phyloP scores from a whole-genome alignment of 306 rosid species.

The Glycyrrhiza uralensis region DNA sequence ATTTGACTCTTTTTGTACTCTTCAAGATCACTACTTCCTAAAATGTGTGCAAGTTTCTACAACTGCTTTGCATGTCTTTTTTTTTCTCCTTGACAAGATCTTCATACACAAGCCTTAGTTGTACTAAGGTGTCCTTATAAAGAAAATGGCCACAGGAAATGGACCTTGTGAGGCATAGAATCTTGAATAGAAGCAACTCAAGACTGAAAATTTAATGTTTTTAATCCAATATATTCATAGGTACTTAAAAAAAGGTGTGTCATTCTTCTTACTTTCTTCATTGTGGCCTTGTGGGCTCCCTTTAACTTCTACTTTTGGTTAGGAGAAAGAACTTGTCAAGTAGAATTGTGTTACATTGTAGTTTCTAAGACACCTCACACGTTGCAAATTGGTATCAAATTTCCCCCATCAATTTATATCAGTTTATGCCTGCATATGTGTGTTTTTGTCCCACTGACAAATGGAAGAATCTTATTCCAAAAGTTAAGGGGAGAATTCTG shows the following conservation, averaged over 20 bases:
- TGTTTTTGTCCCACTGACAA: constrained; percentile 32
- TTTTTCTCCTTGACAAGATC: constrained; percentile 20
- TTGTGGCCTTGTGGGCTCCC: no score
- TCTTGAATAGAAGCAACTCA: constrained; percentile 34
- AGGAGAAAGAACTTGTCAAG: constrained; percentile 26
- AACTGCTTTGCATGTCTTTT: constrained; percentile 3
- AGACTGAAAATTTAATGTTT: constrained; percentile 10
- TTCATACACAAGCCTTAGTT: constrained; percentile 41
- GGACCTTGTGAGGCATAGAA: constrained; percentile 37
- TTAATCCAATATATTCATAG: constrained; percentile 40
- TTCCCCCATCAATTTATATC: constrained; percentile 29
- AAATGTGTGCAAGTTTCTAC: constrained; percentile 11
- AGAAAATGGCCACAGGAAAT: constrained; percentile 29
- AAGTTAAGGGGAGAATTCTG: constrained; percentile 29
- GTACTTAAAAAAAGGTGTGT: constrained; percentile 34
- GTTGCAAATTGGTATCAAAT: constrained; percentile 28
- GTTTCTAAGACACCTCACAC: constrained; percentile 29
- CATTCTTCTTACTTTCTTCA: constrained; percentile 37
- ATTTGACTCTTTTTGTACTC: constrained; percentile 22
- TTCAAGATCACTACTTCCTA: constrained; percentile 16
- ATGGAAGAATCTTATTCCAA: constrained; percentile 45
- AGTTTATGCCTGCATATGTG: constrained; percentile 22
- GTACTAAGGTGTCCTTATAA: constrained; percentile 46
- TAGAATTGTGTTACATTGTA: constrained; percentile 21
- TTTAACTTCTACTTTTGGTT: constrained; percentile 30